Evolutionary conservation across 2,329 filamentous ascomycete genomes (phyloP), one percentile per base, ranked within the genome.

Genomic region (Aspergillus tanneri): DNA sequence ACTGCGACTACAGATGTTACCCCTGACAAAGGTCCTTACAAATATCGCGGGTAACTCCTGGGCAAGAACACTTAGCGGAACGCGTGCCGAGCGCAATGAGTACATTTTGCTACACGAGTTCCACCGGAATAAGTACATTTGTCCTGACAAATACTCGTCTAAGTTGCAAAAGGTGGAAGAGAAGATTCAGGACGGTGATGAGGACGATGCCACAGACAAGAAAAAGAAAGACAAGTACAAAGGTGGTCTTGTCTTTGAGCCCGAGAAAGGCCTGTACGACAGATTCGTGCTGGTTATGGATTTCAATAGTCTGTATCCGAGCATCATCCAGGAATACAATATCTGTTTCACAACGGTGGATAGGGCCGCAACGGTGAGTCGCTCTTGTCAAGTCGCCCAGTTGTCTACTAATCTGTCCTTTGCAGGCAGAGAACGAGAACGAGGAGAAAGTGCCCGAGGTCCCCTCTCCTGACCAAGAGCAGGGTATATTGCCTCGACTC

Each of bases 161-260:
- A 90, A 86, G 58, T 87, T 88, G 50, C 79, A 83, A 40, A 88
- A 87, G 61, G 73, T 74, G 12, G 87, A 90, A 46, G 88, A 91
- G 43, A 87, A 90, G 52, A 77, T 78, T 42, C 74, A 77, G 16
- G 85, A 87, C 6, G 72, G 64, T 4, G 87, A 88, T 39, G 87
- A 86, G 18, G 81, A 82, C 42, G 81, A 82, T 42, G 82, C 78
- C 7, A 74, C 67, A 2, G 88, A 90, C 54, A 82, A 81, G 50
- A 99, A 96, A 74, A 99, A 97, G 78, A 99, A 96, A 71, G 95
- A 99, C 74, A 99, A 97, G 72, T 99, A 87, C 77, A 97, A 99
- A 76, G 93, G 93, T 66, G 93, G 95, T 78, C 84, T 99, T 24
- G 93, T 99, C 48, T 97, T 99, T 61, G 93, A 99, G 69, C 93